phyloP scores from a whole-genome alignment of 2,329 filamentous ascomycete genomes.

The Colletotrichum truncatum region DNA sequence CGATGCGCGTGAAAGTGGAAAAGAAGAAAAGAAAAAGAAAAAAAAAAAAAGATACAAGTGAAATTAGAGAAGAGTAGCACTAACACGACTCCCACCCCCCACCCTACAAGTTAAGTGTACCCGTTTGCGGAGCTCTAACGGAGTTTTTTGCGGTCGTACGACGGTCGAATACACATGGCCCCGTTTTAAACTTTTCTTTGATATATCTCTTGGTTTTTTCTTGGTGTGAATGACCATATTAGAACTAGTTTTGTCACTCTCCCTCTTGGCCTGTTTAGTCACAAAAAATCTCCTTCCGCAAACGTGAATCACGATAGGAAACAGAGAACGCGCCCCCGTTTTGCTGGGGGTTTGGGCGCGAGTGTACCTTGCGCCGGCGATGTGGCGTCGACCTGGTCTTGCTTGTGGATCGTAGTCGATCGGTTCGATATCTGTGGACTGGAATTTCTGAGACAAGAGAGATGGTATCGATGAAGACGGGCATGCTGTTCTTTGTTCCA shows the following conservation, averaged over 20 bases:
- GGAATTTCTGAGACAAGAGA: too few species aligned
- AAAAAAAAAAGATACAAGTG: too few species aligned
- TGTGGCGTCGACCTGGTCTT: background rate
- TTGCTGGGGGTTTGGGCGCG: background rate
- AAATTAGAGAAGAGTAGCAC: too few species aligned
- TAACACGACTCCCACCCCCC: too few species aligned
- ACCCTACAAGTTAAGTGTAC: too few species aligned
- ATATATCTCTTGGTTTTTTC: background rate
- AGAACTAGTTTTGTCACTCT: too few species aligned
- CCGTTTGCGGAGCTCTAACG: conserved; percentile 26
- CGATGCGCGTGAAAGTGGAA: background rate
- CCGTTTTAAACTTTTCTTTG: background rate
- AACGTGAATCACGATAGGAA: background rate
- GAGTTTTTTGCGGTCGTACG: conserved; percentile 25
- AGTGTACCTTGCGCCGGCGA: background rate
- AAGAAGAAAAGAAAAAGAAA: background rate
- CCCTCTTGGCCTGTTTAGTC: background rate
- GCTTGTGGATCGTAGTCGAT: too few species aligned
- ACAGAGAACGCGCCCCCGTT: background rate
- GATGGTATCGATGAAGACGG: too few species aligned
- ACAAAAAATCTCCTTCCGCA: background rate
- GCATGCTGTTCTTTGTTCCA: too few species aligned
- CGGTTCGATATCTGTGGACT: too few species aligned
- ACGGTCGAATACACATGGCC: conserved; percentile 16
- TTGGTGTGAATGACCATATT: too few species aligned